phyloP scores from a whole-genome alignment of 768 basidiomycete species.

The Suillus tomentosus region DNA sequence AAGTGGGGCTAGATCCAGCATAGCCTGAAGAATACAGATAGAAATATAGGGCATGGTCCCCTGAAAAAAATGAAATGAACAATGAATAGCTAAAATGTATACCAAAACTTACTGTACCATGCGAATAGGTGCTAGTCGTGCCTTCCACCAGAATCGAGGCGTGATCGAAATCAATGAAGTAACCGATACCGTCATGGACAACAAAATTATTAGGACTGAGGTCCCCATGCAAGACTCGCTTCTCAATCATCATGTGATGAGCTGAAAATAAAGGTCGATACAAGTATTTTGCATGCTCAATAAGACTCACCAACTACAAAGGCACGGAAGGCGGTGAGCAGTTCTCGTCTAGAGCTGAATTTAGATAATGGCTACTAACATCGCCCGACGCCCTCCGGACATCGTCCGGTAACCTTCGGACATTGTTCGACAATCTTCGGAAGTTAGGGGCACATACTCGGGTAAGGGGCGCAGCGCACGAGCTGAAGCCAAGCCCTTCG shows the following conservation, averaged over 20 bases:
- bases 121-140: background rate
- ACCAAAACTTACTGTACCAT: background rate
- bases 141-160: background rate
- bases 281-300: constrained; percentile 1
- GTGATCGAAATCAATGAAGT: background rate
- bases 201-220: background rate
- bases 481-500: too few species aligned
- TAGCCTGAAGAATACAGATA: background rate
- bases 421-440: too few species aligned
- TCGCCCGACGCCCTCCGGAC: too few species aligned
- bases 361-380: background rate
- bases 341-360: background rate
- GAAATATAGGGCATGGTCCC: constrained; percentile 12
- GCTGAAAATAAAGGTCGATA: background rate
- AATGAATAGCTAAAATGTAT: constrained; percentile 7
- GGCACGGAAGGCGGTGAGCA: background rate
- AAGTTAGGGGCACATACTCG: too few species aligned
- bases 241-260: background rate
- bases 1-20: background rate
- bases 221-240: background rate
- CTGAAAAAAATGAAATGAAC: constrained; percentile 10
- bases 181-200: background rate
- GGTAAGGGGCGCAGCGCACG: too few species aligned
- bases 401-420: too few species aligned
- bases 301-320: background rate